Evolutionary conservation across 78 protist genomes (phyloP).

Genomic region (Pigoraptor vietnamica): DNA sequence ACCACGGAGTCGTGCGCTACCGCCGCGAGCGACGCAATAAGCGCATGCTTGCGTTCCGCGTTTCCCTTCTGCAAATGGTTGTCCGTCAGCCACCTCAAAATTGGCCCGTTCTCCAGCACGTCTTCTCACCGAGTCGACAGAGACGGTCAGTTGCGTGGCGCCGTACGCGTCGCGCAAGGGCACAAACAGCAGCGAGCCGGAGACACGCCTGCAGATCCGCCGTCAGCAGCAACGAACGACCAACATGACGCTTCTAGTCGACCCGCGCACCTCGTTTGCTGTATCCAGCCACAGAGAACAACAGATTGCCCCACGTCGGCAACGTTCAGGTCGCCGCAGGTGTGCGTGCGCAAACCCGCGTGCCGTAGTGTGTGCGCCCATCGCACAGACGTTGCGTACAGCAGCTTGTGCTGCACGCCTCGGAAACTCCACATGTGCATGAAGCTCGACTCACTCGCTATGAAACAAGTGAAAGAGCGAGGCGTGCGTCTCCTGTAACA

Average conservation of each 20-base stretch:
- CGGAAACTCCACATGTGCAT: too few species aligned
- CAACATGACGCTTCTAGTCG: background rate
- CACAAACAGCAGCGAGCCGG: background rate
- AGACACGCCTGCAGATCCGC: background rate
- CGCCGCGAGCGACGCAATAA: background rate
- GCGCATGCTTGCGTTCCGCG: too few species aligned
- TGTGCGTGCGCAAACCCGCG: slow-evolving; percentile 16
- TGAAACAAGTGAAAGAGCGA: too few species aligned
- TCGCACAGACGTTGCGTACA: too few species aligned
- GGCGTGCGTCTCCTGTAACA: too few species aligned
- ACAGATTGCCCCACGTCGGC: background rate
- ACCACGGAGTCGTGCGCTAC: background rate
- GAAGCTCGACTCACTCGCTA: too few species aligned
- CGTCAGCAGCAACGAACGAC: background rate
- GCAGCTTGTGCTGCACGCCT: too few species aligned
- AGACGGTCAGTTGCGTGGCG: background rate
- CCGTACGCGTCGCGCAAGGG: slow-evolving; percentile 18
- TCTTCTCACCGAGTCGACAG: background rate
- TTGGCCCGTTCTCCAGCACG: background rate
- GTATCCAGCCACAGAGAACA: slow-evolving; percentile 9
- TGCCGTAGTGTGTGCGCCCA: too few species aligned
- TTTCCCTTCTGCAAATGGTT: background rate
- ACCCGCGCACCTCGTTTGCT: background rate
- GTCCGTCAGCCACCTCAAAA: background rate
- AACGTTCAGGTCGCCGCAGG: background rate